Percentiles rank a stretch among this genome's conserved stretches.
phyloP scores from a whole-genome alignment of 2,329 filamentous ascomycete species.

The Cladobotryum protrusum region DNA sequence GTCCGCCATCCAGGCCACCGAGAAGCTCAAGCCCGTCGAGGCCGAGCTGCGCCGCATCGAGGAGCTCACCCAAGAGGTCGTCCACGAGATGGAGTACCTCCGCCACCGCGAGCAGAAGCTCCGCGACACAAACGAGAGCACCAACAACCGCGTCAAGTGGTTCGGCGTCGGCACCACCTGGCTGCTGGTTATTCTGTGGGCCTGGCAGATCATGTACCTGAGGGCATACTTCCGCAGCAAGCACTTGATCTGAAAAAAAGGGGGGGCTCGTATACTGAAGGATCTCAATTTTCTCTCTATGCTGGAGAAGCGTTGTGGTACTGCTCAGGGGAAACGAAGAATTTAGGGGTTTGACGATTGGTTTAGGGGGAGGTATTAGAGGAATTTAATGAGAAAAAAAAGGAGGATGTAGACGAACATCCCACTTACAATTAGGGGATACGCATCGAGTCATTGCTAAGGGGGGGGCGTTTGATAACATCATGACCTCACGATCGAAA shows the following conservation, averaged over 20 bases:
- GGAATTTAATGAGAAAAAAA: no score
- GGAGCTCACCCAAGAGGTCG: slow-evolving; percentile 83
- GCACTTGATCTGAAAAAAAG: slow-evolving; percentile 32
- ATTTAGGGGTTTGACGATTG: no score
- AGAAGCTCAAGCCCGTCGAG: slow-evolving; percentile 97
- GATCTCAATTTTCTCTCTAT: background rate
- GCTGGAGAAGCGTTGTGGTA: no score
- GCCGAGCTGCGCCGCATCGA: slow-evolving; percentile 89
- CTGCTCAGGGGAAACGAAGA: no score
- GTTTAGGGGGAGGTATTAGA: no score
- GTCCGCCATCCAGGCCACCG: slow-evolving; percentile 89
- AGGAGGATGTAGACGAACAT: background rate
- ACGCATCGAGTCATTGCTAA: no score
- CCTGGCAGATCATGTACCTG: slow-evolving; percentile 96
- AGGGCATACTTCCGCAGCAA: slow-evolving; percentile 83
- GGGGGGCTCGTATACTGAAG: no score
- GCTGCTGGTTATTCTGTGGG: slow-evolving; percentile 81
- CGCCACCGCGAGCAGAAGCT: slow-evolving; percentile 86
- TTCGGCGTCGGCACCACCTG: slow-evolving; percentile 93
- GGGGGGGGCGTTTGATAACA: no score
- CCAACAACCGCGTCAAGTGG: slow-evolving; percentile 97
- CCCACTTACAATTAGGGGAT: no score
- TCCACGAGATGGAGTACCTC: slow-evolving; percentile 94
- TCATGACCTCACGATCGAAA: no score
- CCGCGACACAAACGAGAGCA: slow-evolving; percentile 98